Evolutionary conservation across 2,329 filamentous ascomycete species (phyloP).

Genomic region (Xenoacremonium recifei): DNA sequence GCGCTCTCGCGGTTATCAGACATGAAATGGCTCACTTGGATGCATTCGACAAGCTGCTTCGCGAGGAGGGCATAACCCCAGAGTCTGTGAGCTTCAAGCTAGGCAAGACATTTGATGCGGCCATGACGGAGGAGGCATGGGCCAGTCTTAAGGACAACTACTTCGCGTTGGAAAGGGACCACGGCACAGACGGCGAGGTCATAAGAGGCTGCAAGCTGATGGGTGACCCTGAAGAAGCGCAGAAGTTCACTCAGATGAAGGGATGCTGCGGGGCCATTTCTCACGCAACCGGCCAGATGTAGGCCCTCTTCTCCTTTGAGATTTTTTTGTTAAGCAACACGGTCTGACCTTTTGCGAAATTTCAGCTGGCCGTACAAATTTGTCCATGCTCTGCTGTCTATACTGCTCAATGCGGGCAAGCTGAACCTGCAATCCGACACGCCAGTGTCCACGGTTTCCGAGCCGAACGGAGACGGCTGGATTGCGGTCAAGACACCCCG

Average conservation of each 20-base stretch:
- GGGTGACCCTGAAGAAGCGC: constrained; percentile 5
- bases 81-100: constrained; percentile 10
- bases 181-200: constrained; percentile 9
- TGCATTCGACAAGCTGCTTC: constrained; percentile 5
- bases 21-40: constrained; percentile 11
- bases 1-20: constrained; percentile 5
- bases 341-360: not conserved
- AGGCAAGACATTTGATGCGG: constrained; percentile 10
- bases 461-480: constrained; percentile 3
- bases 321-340: not conserved
- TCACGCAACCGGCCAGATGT: constrained; percentile 9
- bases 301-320: no score
- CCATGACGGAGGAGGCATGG: constrained; percentile 12
- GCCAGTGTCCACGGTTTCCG: constrained; percentile 6
- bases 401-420: constrained; percentile 5
- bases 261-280: constrained; percentile 6
- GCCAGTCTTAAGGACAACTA: constrained; percentile 3
- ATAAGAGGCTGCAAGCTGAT: constrained; percentile 8
- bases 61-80: constrained; percentile 6
- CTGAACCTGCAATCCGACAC: constrained; percentile 9
- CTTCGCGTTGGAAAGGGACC: constrained; percentile 8
- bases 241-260: constrained; percentile 11
- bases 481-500: constrained; percentile 8
- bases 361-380: constrained; percentile 11
- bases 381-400: constrained; percentile 8